Evolutionary conservation across 495 filamentous ascomycete genomes (phyloP), one percentile per base, ranked within the genome.

Genomic region (Xylaria curta): DNA sequence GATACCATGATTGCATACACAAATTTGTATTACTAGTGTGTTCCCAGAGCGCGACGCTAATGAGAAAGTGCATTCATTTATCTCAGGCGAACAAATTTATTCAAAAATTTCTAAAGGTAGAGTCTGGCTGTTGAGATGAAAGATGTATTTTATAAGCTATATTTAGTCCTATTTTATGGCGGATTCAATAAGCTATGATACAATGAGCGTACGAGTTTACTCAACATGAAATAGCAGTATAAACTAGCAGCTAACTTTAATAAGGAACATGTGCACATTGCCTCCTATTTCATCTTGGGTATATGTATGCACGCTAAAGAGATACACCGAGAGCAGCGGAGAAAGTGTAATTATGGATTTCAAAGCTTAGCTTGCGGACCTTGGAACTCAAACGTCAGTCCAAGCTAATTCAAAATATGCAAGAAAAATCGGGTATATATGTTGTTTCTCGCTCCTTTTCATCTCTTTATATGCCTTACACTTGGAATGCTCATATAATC

Each of bases 361-460:
- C 59, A 70, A 21, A 42, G n/a, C 12, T 56, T 44, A 33, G 33
- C 59, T 40, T 62, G 19, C 7, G 58, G 46, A 64, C 60, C 58
- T 69, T 60, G 12, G 15, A 69, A 61, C 17, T 40, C 33, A 28
- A 26, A 69, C 42, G 54, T 69, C 66, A 69, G 66, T 49, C 40
- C 6, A 28, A 40, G 51, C 9, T 24, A 9, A 36, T 56, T 28
- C 36, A 58, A 26, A 46, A 68, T 59, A 36, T 47, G 38, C 36
- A 13, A 69, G 36, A 26, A 47, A 33, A 58, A 4, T 31, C n/a
- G 51, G 65, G 62, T 65, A 65, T 65, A 65, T 65, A 51, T 51
- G 15, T 15, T 40, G 21, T n/a, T 44, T 7, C 28, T 38, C 1
- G n/a, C 38, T 15, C 60, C 4, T 62, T 24, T 38, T 12, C 19